Base-by-base conservation (phyloP, 208 protist genomes). In the Crithidia acanthocephali region DNA sequence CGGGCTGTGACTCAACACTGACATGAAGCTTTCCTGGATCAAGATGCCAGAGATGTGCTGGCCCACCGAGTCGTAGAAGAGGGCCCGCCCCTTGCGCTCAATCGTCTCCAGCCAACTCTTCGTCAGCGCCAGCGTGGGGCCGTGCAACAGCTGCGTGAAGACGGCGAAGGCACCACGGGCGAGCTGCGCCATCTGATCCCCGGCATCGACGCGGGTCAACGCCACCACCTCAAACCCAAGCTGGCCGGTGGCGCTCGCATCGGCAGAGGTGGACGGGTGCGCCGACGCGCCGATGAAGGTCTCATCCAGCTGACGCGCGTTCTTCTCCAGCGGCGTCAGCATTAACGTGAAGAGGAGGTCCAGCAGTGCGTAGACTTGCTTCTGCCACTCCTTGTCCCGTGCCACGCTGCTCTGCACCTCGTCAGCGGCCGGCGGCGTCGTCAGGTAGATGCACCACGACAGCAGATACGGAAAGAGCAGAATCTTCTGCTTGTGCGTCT, bases 401-500 rank as follows among this genome's bases (percentile, higher is more conserved):
- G 53, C 30, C 25, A 44, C 68, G 8, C 70, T 35, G 42, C 55
- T 30, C 30, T 30, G 57, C n/a, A 51, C 50, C 51, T 79, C 70
- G 11, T 75, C 65, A 9, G 57, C 48, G 2, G 72, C 33, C 11
- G 73, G 20, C 13, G 82, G 74, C 13, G 74, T 84, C 3, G 82
- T 90, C 20, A 94, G 72, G 55, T 71, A 74, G 44, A 93, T 61
- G 60, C 84, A 86, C 88, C 88, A 94, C 20, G 82, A 61, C 32
- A 94, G 79, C 13, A 93, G 27, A 63, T 94, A 92, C 0, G 86
- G 86, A 53, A 95, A 95, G 44, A 97, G 80, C 22, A 89, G 69
- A 50, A 93, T 74, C 74, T 90, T 90, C 62, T 95, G 92, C 64
- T 96, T 96, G 50, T 88, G 84, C 32, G 89, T 94, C 77, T 92